Evolutionary conservation across 257 asterid species (phyloP).

Genomic region (Prunella vulgaris): DNA sequence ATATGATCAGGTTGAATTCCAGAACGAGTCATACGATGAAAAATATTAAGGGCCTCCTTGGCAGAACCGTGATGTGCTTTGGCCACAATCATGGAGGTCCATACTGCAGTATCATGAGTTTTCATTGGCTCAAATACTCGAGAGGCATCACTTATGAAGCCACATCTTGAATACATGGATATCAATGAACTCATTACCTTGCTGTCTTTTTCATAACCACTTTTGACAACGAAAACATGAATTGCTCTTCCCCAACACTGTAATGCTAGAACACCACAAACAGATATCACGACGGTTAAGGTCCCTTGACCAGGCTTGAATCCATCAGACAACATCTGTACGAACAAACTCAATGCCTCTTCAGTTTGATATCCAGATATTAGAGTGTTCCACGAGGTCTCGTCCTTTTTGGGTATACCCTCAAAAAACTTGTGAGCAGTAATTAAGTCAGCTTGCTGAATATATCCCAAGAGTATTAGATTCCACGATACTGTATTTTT

Average conservation of each 20-base stretch:
- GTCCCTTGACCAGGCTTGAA: constrained; percentile 49
- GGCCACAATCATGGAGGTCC: constrained; percentile 70
- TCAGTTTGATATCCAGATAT: constrained; percentile 47
- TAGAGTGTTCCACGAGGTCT: constrained; percentile 57
- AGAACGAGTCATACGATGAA: constrained; percentile 41
- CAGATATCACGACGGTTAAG: constrained; percentile 37
- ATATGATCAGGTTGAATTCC: constrained; percentile 60
- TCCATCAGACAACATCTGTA: constrained; percentile 38
- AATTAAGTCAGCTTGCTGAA: constrained; percentile 39
- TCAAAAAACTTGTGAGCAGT: constrained; percentile 43
- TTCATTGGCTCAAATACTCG: constrained; percentile 29
- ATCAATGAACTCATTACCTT: constrained; percentile 43
- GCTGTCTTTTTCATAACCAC: constrained; percentile 40
- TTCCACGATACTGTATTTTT: constrained; percentile 63
- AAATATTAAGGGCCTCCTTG: constrained; percentile 36
- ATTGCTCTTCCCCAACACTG: constrained; percentile 44
- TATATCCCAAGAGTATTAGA: constrained; percentile 49
- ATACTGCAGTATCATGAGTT: constrained; percentile 44
- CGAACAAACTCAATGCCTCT: constrained; percentile 41
- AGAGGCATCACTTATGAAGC: constrained; percentile 47
- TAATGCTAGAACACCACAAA: constrained; percentile 41
- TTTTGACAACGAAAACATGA: constrained; percentile 41
- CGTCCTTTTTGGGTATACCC: constrained; percentile 52
- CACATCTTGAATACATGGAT: constrained; percentile 65
- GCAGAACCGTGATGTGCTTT: constrained; percentile 49